Base-by-base conservation (phyloP, 495 filamentous ascomycete genomes). In the Aspergillus avenaceus region DNA sequence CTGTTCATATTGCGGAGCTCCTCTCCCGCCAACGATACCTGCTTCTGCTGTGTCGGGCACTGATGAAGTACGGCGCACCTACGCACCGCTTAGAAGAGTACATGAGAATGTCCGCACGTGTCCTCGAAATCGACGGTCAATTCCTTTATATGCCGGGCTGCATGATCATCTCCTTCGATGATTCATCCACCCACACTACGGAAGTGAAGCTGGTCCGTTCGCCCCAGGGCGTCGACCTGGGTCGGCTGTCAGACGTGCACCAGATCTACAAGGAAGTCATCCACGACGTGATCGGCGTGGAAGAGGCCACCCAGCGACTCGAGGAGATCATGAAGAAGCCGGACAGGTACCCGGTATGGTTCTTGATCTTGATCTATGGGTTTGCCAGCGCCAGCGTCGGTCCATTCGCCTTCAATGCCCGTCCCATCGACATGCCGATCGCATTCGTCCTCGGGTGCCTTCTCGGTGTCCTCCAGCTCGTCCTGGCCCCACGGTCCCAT, bases 91-190 rank as follows among this genome's bases (percentile, higher is more conserved):
- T 91, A 14, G 87, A 91, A 62, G 85, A 88, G 56, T 96, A 96
- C 60, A 87, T 97, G 86, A 84, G 78, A 47, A 95, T 91, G 90
- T 88, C 88, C 12, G 84, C 91, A 22, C 80, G 88, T 3, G 88
- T 95, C 4, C 78, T 97, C 37, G 86, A 92, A 65, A 91, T 97
- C 40, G 87, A 96, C 52, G 88, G 84, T 34, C 90, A 95, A 52
- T 97, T 95, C 58, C 69, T 96, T 34, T 97, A 96, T 62, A 84
- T 96, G 19, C 92, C 92, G 2, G 89, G 89, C 16, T 95, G 88
- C 59, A 97, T 97, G 92, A 88, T 97, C 52, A 85, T 96, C 50
- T 90, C 89, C 4, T 97, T 97, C 60, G 92, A 95, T 59, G 92
- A 97, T 68, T 76, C 80, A 21, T 79, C 84, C 21, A 95, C 90